phyloP scores from a whole-genome alignment of 257 asterid species.

The Thymus mandschuricus region DNA sequence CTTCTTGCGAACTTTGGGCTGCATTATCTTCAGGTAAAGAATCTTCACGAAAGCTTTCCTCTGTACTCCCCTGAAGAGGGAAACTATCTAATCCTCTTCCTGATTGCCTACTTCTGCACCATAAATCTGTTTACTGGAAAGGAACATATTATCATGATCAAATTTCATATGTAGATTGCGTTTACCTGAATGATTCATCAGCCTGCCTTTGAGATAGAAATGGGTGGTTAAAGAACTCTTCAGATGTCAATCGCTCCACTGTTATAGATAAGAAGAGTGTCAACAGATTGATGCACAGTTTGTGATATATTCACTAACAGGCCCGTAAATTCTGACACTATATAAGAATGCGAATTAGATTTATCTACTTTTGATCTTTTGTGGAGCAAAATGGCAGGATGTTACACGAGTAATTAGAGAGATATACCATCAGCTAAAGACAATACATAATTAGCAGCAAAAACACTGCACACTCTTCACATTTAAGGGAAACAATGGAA shows the following conservation, averaged over 20 bases:
- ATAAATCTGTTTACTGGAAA: conserved; percentile 20
- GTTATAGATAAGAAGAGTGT: conserved; percentile 22
- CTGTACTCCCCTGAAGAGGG: conserved; percentile 50
- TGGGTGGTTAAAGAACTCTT: conserved; percentile 90
- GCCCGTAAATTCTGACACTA: conserved; percentile 10
- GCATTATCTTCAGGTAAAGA: conserved; percentile 55
- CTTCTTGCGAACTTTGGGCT: conserved; percentile 63
- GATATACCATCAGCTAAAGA: background rate
- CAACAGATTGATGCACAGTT: conserved; percentile 15
- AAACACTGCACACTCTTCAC: conserved; percentile 2
- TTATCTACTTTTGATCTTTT: conserved; percentile 8
- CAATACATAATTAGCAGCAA: background rate
- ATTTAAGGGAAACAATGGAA: conserved; percentile 23
- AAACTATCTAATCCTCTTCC: conserved; percentile 55
- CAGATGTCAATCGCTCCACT: conserved; percentile 93
- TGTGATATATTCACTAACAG: conserved; percentile 19
- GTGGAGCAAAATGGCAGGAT: background rate
- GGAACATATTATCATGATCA: conserved; percentile 21
- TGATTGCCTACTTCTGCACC: conserved; percentile 53
- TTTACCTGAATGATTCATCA: conserved; percentile 59
- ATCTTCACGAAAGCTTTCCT: conserved; percentile 60
- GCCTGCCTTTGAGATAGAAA: conserved; percentile 67
- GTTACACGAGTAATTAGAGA: background rate
- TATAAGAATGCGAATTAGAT: conserved; percentile 21
- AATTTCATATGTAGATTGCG: conserved; percentile 29